Evolutionary conservation across 2,329 filamentous ascomycete genomes (phyloP).

Genomic region (Emmonsiellopsis sp.): DNA sequence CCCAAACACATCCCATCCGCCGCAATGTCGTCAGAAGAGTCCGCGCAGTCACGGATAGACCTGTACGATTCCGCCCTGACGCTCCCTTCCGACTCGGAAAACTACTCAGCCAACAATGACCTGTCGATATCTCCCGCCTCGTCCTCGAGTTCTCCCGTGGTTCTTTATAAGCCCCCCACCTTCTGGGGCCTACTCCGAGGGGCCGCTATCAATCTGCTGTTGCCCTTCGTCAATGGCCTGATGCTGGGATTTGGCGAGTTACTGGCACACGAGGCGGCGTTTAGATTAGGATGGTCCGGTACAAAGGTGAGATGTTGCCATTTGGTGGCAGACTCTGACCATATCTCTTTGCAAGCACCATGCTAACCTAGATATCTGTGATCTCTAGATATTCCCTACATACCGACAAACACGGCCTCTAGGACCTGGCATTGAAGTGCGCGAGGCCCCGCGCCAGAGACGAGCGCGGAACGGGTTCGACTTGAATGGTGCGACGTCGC

Average conservation of each 20-base stretch:
- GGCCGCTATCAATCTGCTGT: constrained; percentile 86
- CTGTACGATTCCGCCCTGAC: constrained; percentile 36
- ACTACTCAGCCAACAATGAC: constrained; percentile 36
- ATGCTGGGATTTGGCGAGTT: constrained; percentile 98
- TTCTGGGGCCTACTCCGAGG: constrained; percentile 77
- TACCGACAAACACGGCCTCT: constrained; percentile 58
- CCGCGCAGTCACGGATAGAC: constrained; percentile 23
- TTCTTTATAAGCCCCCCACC: constrained; percentile 83
- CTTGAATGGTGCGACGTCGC: constrained; percentile 56
- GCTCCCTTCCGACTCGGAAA: constrained; percentile 41
- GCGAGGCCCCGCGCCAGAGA: constrained; percentile 53
- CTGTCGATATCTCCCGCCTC: constrained; percentile 24
- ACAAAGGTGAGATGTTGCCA: constrained; percentile 64
- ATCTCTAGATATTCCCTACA: constrained; percentile 46
- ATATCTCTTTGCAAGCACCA: neutral
- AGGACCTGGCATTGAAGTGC: constrained; percentile 75
- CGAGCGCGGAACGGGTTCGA: constrained; percentile 45
- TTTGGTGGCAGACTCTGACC: neutral
- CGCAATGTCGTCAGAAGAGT: constrained; percentile 25
- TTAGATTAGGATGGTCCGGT: constrained; percentile 81
- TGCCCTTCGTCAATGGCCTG: constrained; percentile 94
- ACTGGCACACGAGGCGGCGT: constrained; percentile 92
- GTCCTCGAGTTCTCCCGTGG: constrained; percentile 42
- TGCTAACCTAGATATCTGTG: constrained; percentile 9
- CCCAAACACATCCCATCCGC: constrained; percentile 46